phyloP scores from a whole-genome alignment of 148 eudicot genomes.

The Nepenthes gracilis region DNA sequence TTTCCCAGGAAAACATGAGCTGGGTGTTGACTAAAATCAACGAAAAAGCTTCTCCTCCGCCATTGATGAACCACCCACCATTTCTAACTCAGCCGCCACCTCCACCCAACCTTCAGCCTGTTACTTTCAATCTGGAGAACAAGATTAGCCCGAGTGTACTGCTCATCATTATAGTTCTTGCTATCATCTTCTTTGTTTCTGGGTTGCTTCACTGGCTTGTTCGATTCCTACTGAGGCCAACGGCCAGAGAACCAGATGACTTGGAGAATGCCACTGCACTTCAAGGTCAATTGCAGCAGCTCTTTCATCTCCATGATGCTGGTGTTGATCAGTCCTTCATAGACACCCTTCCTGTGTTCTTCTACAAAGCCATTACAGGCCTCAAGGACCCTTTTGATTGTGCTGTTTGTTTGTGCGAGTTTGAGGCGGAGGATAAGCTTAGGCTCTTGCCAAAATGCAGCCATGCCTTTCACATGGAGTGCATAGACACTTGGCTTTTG shows the following conservation, averaged over 20 bases:
- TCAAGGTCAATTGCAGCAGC: slow-evolving; percentile 81
- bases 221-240: slow-evolving; percentile 41
- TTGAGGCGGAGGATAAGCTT: slow-evolving; percentile 5
- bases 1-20: neutral
- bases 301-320: slow-evolving; percentile 68
- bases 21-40: slow-evolving; percentile 5
- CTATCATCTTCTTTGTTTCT: slow-evolving; percentile 65
- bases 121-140: slow-evolving; percentile 26
- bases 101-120: slow-evolving; percentile 5
- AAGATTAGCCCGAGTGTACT: slow-evolving; percentile 67
- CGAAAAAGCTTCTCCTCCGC: slow-evolving; percentile 4
- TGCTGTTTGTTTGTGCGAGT: slow-evolving; percentile 11
- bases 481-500: slow-evolving; percentile 29
- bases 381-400: slow-evolving; percentile 48
- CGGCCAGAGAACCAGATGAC: slow-evolving; percentile 39
- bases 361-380: slow-evolving; percentile 59
- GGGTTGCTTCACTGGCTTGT: slow-evolving; percentile 76
- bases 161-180: slow-evolving; percentile 53
- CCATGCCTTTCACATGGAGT: slow-evolving; percentile 28
- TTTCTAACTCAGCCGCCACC: slow-evolving; percentile 13
- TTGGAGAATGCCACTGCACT: slow-evolving; percentile 42
- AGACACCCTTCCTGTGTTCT: slow-evolving; percentile 67
- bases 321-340: slow-evolving; percentile 88
- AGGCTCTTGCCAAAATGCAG: slow-evolving; percentile 24
- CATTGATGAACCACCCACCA: slow-evolving; percentile 9